phyloP scores from a whole-genome alignment of 2,329 filamentous ascomycete species.

The Penicillium sp. region DNA sequence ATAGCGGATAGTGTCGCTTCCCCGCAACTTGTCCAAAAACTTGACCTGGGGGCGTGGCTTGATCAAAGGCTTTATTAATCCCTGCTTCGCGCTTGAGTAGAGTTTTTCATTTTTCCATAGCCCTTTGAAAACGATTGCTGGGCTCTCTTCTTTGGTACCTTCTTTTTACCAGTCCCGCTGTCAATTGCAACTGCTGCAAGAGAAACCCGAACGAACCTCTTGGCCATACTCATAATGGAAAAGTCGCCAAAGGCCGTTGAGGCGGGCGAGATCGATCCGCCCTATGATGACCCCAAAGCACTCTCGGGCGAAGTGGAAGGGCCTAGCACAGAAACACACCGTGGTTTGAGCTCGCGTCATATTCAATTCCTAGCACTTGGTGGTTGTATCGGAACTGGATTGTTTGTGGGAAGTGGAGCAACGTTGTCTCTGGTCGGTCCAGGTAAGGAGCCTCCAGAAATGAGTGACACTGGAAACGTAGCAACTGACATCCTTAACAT shows the following conservation, averaged over 20 bases:
- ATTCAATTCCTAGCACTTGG: slow-evolving; percentile 30
- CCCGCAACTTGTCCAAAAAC: background rate
- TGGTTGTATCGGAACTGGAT: slow-evolving; percentile 50
- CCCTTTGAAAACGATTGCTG: too few relatives aligned
- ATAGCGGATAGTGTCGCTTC: background rate
- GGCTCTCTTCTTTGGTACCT: background rate
- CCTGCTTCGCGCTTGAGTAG: background rate
- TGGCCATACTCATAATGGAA: slow-evolving; percentile 3
- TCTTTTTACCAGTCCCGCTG: background rate
- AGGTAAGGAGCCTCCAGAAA: slow-evolving; percentile 7
- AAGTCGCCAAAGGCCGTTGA: slow-evolving; percentile 7
- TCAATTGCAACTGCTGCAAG: too few relatives aligned
- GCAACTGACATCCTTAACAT: background rate
- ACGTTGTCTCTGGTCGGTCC: slow-evolving; percentile 51
- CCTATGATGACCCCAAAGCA: slow-evolving; percentile 10
- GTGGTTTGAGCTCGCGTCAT: slow-evolving; percentile 29
- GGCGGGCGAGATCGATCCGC: background rate
- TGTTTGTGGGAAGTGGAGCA: slow-evolving; percentile 52
- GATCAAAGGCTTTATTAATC: background rate
- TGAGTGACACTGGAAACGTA: too few relatives aligned
- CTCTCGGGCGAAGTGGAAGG: slow-evolving; percentile 5
- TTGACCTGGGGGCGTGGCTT: background rate
- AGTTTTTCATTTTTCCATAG: background rate
- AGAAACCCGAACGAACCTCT: too few relatives aligned
- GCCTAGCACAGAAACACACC: slow-evolving; percentile 10